Evolutionary conservation across 2,329 filamentous ascomycete genomes (phyloP), one percentile per base, ranked within the genome.

Genomic region (Zasmidium citrigriseum): DNA sequence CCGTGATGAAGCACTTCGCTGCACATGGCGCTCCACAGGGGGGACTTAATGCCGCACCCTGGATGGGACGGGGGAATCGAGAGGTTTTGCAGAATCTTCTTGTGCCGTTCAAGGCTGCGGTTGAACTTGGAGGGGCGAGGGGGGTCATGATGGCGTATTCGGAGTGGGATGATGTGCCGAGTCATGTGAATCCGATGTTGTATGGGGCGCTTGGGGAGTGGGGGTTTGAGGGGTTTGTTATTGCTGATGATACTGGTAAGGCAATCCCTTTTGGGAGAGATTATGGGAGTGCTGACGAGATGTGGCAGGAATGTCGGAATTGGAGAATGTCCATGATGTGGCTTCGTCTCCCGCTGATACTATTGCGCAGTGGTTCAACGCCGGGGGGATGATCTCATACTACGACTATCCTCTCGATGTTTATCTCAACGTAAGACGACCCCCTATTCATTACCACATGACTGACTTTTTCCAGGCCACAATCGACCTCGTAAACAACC

Each of bases 121-220:
- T 63, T 14, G 61, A 63, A 10, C 58, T 63, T 21, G 61, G 58
- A 3, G 61, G 58, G 12, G 61, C 48, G 24, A 50, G 58, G 41
- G 61, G 61, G 2, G 61, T 63, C 1, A 60, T 63, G 61, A 63
- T 63, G 61, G 55, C 61, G 16, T 63, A 63, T 53, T 60, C 52
- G 41, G 61, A 63, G 21, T 21, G 60, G 9, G 58, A 63, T 22
- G 61, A 63, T 54, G 55, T 63, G 14, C 61, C 61, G 1, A 48
- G 55, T n/a, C 55, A 55, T 49, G 61, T 63, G 45, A 58, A 56
- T 34, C 61, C 61, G 7, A 58, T 63, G 52, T 50, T 63, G 3
- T 63, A 63, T 38, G 54, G 57, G 29, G 61, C 61, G 1, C 46
- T 63, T 2, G 48, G 56, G 11, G 55, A 58, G 1, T 60, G 61